phyloP scores from a whole-genome alignment of 169 alveolate species.

The Eimeria brunetti region DNA sequence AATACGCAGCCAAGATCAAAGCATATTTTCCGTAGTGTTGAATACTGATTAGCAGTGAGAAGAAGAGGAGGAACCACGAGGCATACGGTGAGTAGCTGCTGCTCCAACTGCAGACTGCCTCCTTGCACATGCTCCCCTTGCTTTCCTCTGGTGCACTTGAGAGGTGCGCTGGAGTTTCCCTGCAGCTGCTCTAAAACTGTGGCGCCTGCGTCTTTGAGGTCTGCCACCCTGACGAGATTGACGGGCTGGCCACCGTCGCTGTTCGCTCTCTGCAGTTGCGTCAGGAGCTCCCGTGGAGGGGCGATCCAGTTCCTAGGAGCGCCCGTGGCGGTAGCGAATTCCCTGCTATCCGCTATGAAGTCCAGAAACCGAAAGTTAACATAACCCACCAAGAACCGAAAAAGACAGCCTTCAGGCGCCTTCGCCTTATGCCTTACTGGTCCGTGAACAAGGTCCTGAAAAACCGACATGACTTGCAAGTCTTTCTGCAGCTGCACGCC shows the following conservation, averaged over 20 bases:
- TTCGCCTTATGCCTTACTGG: neutral
- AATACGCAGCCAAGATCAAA: conserved; percentile 16
- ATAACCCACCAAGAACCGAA: conserved; percentile 1
- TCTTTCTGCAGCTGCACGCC: neutral
- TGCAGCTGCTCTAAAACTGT: neutral
- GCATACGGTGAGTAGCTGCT: neutral
- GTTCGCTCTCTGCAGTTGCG: neutral
- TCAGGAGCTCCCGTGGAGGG: neutral
- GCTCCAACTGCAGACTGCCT: neutral
- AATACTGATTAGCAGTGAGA: conserved; percentile 10
- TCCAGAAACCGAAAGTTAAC: conserved; percentile 7
- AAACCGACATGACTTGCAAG: neutral
- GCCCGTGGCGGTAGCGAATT: neutral
- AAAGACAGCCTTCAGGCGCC: neutral
- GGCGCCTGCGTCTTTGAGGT: neutral
- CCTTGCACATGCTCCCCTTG: neutral
- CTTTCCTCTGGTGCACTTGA: neutral
- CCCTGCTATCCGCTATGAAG: conserved; percentile 5
- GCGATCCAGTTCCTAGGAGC: neutral
- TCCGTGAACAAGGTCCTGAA: conserved; percentile 10
- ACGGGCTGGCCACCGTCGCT: neutral
- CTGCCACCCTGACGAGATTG: conserved; percentile 36
- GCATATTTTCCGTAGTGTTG: neutral
- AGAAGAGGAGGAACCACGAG: conserved; percentile 51
- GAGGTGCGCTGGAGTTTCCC: neutral